Evolutionary conservation across 2,329 filamentous ascomycete species (phyloP), one percentile per base, ranked within the genome.

Genomic region (Cladorrhinum sp.): DNA sequence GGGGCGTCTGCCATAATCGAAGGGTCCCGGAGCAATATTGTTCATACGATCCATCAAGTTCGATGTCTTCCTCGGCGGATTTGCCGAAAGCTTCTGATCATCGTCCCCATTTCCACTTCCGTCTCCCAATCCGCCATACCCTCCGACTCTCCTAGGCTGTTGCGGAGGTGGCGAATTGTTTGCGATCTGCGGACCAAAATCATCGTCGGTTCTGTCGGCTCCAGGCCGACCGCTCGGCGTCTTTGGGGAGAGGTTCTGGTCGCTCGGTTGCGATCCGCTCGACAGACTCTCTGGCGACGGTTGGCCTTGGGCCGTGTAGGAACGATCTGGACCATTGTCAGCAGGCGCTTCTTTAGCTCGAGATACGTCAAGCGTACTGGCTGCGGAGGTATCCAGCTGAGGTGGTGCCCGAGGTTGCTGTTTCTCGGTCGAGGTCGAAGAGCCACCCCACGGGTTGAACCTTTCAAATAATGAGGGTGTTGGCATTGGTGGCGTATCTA

Each of bases 11-110:
- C 69, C 74, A 29, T 79, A 72, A 64, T 86, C 84, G 67, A 91
- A 90, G 0, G 88, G 87, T 0, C 86, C 87, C 1, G 87, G 85
- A 1, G 84, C 80, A 68, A 90, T 87, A 8, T 77, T 81, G 65
- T 90, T 83, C 79, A 90, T 84, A 55, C 85, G 82, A 63, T 84
- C 80, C 66, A 89, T 68, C 25, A 91, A 68, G 38, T 70, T 77
- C 5, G 71, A 68, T 1, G 66, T 65, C 54, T 74, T 77, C 64
- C 74, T 75, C 52, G 84, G 82, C 63, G 79, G 85, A 20, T 77
- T 72, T 3, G 81, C 77, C 22, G 79, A 79, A 67, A 79, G 80
- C 61, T 68, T 71, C 38, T 73, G 67, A 55, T 79, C 77, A n/a
- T 78, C 77, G 52, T 79, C 77, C n/a, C 77, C 77, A 52, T 70